Evolutionary conservation across 2,329 filamentous ascomycete genomes (phyloP).

Genomic region (Beauveria australis): DNA sequence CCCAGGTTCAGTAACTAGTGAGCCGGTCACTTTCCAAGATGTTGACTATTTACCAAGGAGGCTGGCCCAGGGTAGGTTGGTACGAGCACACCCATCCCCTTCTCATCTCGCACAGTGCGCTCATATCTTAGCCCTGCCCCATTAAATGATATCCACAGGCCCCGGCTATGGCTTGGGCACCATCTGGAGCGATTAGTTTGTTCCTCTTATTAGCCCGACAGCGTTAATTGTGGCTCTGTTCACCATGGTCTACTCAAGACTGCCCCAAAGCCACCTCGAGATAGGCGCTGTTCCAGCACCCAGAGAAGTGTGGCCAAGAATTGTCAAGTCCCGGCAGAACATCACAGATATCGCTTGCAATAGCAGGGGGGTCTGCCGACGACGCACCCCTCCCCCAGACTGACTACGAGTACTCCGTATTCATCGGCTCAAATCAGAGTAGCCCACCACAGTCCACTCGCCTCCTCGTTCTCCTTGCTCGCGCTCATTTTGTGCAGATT

Average conservation of each 20-base stretch:
- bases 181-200: constrained; percentile 9
- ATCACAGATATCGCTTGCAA: constrained; percentile 3
- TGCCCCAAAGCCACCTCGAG: constrained; percentile 8
- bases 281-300: constrained; percentile 7
- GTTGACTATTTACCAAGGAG: background rate
- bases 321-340: constrained; percentile 1
- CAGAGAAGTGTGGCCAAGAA: constrained; percentile 5
- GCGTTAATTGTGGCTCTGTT: constrained; percentile 6
- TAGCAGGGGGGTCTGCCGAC: background rate
- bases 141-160: constrained; percentile 5
- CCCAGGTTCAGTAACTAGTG: background rate
- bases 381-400: background rate
- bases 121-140: constrained; percentile 5
- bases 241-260: background rate
- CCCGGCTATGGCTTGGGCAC: background rate
- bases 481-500: constrained; percentile 5
- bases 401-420: background rate
- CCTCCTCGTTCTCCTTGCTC: background rate
- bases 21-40: background rate
- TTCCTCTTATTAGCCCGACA: background rate
- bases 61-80: background rate
- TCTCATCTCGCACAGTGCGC: constrained; percentile 10
- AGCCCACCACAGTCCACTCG: constrained; percentile 1
- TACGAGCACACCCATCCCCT: background rate
- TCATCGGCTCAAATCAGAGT: constrained; percentile 4